Evolutionary conservation across 805 yeast species (phyloP).

Genomic region (Wickerhamomyces ciferrii): DNA sequence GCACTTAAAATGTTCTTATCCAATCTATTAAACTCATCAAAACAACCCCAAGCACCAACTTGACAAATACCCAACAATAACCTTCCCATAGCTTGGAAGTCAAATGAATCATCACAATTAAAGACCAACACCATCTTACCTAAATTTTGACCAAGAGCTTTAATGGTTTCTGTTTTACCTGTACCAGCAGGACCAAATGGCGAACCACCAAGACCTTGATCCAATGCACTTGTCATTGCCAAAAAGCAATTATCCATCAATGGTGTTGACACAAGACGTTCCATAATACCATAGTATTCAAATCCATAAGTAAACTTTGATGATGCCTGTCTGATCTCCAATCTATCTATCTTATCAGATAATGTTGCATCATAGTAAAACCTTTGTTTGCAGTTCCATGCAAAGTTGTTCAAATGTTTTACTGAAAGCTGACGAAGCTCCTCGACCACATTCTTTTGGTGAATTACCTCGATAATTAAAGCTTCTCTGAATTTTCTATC

Average conservation of each 20-base stretch:
- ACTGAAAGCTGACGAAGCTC: slow-evolving; percentile 11
- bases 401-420: slow-evolving; percentile 16
- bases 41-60: slow-evolving; percentile 93
- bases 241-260: slow-evolving; percentile 58
- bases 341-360: slow-evolving; percentile 24
- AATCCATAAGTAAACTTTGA: slow-evolving; percentile 60
- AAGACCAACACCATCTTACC: slow-evolving; percentile 84
- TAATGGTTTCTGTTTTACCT: slow-evolving; percentile 90
- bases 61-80: slow-evolving; percentile 73
- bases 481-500: slow-evolving; percentile 41
- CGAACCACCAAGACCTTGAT: slow-evolving; percentile 78
- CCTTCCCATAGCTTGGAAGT: slow-evolving; percentile 72
- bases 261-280: slow-evolving; percentile 73
- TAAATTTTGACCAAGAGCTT: slow-evolving; percentile 72
- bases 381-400: slow-evolving; percentile 51
- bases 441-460: slow-evolving; percentile 41
- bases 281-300: slow-evolving; percentile 76
- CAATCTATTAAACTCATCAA: slow-evolving; percentile 89
- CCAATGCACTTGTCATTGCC: slow-evolving; percentile 69
- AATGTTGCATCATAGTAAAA: slow-evolving; percentile 32
- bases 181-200: slow-evolving; percentile 97
- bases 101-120: slow-evolving; percentile 88
- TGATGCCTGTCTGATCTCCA: slow-evolving; percentile 49
- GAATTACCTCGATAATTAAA: slow-evolving; percentile 62
- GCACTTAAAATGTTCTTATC: slow-evolving; percentile 72